Evolutionary conservation across 2,329 filamentous ascomycete species (phyloP), one percentile per base, ranked within the genome.

Genomic region (Fusarium lateritium): DNA sequence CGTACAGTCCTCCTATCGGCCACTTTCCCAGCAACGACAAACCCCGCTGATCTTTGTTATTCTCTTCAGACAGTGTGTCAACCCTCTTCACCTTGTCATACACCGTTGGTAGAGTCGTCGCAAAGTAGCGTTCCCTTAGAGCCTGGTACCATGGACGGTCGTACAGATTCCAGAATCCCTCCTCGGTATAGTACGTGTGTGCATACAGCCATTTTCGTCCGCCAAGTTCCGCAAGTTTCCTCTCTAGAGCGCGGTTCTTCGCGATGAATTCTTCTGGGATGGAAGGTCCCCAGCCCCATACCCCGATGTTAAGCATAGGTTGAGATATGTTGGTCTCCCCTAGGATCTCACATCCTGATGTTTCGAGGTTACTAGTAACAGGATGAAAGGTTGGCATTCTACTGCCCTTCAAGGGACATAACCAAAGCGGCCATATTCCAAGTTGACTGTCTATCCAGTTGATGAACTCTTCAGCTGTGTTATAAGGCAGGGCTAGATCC

Each of bases 131-230:
- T 17, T 71, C 56, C n/a, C 90, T 80, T 62, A 92, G 79, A 0
- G 71, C 78, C 38, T 91, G 84, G 72, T 92, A 92, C 83, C 83
- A 86, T 10, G 76, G 68, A 21, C 80, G 78, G 66, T 88, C 83
- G 70, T 92, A 91, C 19, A 88, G 79, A 11, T 78, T 70, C 88
- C 89, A 91, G 76, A 91, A 92, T 71, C 90, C 87, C 0, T 84
- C 79, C 67, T 92, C 86, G 1, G 85, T 85, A 75, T 94, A 94
- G 78, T 93, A 94, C 0, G 91, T 89, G 71, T 94, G 91, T 1
- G 92, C 92, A 76, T 95, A 95, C 4, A 95, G 80, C 90, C 92
- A 94, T 79, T 95, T 95, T 81, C 91, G 88, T 0, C 92, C 93
- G 14, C 89, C 88, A 0, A 94, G 82, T 43, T 87, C 83, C 15